Base-by-base conservation (phyloP, 495 filamentous ascomycete genomes). In the Neurospora sp. region DNA sequence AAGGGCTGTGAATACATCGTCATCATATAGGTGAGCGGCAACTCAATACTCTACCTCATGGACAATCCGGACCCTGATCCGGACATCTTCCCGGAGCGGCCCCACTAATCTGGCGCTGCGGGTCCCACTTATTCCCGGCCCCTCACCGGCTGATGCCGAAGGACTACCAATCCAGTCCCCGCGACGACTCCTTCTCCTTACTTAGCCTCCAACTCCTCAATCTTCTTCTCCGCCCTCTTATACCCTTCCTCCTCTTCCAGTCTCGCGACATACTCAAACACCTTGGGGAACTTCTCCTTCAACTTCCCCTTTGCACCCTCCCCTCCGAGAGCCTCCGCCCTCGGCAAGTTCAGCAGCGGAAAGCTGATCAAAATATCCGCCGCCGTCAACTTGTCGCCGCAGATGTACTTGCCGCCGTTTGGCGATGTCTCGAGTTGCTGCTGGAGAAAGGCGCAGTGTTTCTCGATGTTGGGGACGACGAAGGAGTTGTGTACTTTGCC, bases 341-440 rank as follows among this genome's bases (percentile, higher is more conserved):
- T 87, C 3, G 87, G 87, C 53, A 66, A 18, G 27, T 35, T 66
- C 38, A 89, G 84, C 11, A 97, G 79, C 0, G 91, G 92, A 78
- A 92, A 97, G 75, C 87, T 89, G 82, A 97, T 83, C 76, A 96
- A 78, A 48, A 98, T 91, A 79, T 98, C 94, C 0, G 91, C 94
- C 0, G 89, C 89, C 0, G 92, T 93, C 31, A 98, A 83, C 69
- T 89, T 81, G 14, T 83, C 81, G 6, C 94, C 93, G 76, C 91
- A 94, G 16, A 97, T 81, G 76, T 87, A 97, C 16, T 84, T 79
- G 3, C 92, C 92, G 9, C 85, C 85, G 16, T 53, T 40, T 0
- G 78, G 73, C 74, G 90, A 87, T 0, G 89, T 90, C 16, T 84
- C 83, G 12, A 97, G 83, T 79, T 91, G 91, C 11, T 81, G 79